Evolutionary conservation across 2,329 filamentous ascomycete species (phyloP).

Genomic region (Colletotrichum sp.): DNA sequence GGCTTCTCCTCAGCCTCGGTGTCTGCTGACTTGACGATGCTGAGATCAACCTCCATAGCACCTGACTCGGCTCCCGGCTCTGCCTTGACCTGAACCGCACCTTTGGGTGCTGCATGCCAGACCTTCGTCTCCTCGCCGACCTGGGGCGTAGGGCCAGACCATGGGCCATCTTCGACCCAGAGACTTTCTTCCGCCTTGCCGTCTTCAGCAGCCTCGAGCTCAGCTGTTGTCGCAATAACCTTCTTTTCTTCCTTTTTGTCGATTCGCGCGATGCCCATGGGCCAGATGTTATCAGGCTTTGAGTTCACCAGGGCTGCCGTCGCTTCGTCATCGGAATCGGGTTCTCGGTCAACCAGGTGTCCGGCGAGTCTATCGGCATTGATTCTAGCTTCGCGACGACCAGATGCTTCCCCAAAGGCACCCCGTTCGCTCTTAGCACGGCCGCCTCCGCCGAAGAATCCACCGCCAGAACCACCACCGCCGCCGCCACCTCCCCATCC

Average conservation of each 20-base stretch:
- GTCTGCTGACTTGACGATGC: slow-evolving; percentile 30
- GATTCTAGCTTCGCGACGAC: slow-evolving; percentile 51
- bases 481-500: slow-evolving; percentile 17
- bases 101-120: slow-evolving; percentile 46
- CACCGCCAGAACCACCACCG: slow-evolving; percentile 29
- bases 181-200: slow-evolving; percentile 51
- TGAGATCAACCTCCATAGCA: slow-evolving; percentile 43
- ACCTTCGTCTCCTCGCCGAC: slow-evolving; percentile 41
- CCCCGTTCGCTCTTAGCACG: slow-evolving; percentile 37
- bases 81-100: slow-evolving; percentile 45
- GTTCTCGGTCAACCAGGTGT: slow-evolving; percentile 36
- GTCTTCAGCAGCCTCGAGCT: slow-evolving; percentile 60
- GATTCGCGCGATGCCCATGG: slow-evolving; percentile 61
- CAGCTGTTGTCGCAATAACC: slow-evolving; percentile 60
- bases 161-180: slow-evolving; percentile 43
- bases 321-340: slow-evolving; percentile 26
- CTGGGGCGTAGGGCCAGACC: slow-evolving; percentile 28
- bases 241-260: slow-evolving; percentile 60
- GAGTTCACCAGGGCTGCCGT: slow-evolving; percentile 20
- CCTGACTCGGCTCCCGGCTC: slow-evolving; percentile 46
- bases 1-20: slow-evolving; percentile 28
- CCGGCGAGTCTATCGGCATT: slow-evolving; percentile 61
- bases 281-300: slow-evolving; percentile 39
- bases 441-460: slow-evolving; percentile 28
- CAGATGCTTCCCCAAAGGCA: slow-evolving; percentile 41